These are phyloP conservation scores for Phytophthora idaei DNA, from an alignment of 352 stramenopile species.

Conservation along the genomic window DNA sequence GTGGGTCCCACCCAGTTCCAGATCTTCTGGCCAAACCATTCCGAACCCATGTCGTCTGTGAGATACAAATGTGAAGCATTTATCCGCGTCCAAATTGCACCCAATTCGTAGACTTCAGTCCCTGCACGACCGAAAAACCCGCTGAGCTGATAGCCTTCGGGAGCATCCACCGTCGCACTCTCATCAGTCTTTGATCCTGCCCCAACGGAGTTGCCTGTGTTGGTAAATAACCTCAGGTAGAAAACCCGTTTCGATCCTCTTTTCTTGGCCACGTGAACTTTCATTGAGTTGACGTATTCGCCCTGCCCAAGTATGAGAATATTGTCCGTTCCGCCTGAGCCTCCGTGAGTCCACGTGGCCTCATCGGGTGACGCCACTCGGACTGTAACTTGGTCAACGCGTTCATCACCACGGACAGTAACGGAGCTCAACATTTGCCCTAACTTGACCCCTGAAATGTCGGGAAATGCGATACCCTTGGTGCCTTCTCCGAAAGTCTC, in stretches of 20 bases:
- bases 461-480: constrained; percentile 26
- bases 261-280: constrained; percentile 25
- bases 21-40: constrained; percentile 33
- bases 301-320: constrained; percentile 11
- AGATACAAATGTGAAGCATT: constrained; percentile 22
- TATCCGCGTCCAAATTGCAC: constrained; percentile 25
- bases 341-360: constrained; percentile 25
- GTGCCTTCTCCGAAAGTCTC: constrained; percentile 26
- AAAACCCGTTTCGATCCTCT: constrained; percentile 16
- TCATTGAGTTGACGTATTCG: constrained; percentile 30
- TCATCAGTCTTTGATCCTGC: constrained; percentile 16
- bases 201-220: constrained; percentile 19
- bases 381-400: constrained; percentile 29
- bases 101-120: constrained; percentile 20
- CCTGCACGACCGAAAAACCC: constrained; percentile 25
- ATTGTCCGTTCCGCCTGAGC: constrained; percentile 23
- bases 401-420: constrained; percentile 25
- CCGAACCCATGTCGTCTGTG: constrained; percentile 26
- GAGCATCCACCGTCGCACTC: constrained; percentile 13
- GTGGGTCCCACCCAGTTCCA: constrained; percentile 47
- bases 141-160: constrained; percentile 25
- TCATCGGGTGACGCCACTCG: constrained; percentile 16
- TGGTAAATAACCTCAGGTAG: constrained; percentile 23
- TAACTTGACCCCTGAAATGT: constrained; percentile 27
- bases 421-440: constrained; percentile 27